These are phyloP conservation scores for Leccinum boreale DNA, from an alignment of 768 basidiomycete genomes.

Conservation along the genomic window DNA sequence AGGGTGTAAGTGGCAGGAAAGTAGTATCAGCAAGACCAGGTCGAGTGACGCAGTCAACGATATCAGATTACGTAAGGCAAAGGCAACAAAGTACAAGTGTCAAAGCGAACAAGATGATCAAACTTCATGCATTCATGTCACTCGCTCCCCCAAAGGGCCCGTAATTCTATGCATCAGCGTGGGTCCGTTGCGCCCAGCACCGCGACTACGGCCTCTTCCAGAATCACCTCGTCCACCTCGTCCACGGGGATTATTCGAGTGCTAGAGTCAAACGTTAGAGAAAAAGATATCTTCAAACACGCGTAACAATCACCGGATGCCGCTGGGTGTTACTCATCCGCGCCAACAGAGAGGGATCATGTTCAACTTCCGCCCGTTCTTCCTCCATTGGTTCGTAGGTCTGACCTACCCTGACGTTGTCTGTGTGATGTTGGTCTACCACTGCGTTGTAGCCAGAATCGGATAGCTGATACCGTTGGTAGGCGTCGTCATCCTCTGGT, in stretches of 20 bases:
- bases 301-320: slow-evolving; percentile 17
- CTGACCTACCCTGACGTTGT: slow-evolving; percentile 6
- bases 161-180: slow-evolving; percentile 17
- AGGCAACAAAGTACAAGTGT: neutral
- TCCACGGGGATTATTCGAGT: slow-evolving; percentile 14
- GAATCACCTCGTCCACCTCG: slow-evolving; percentile 24
- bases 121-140: slow-evolving; percentile 10
- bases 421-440: slow-evolving; percentile 4
- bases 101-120: neutral
- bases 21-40: neutral
- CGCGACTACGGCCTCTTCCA: slow-evolving; percentile 22
- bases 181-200: slow-evolving; percentile 15
- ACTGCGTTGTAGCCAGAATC: neutral
- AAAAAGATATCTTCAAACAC: neutral
- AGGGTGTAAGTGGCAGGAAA: neutral
- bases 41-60: neutral
- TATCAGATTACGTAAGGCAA: slow-evolving; percentile 17
- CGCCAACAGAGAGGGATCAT: slow-evolving; percentile 21
- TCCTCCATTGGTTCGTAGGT: slow-evolving; percentile 11
- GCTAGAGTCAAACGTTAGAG: slow-evolving; percentile 8
- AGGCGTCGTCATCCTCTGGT: slow-evolving; percentile 13
- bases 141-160: slow-evolving; percentile 17
- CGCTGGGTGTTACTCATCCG: slow-evolving; percentile 23
- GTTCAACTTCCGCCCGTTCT: slow-evolving; percentile 11
- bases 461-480: slow-evolving; percentile 9